Percentiles rank a stretch among this genome's conserved stretches.
Conservation (phyloP, 208 protist species). For the Herpetomonas samuelpessoai region DNA sequence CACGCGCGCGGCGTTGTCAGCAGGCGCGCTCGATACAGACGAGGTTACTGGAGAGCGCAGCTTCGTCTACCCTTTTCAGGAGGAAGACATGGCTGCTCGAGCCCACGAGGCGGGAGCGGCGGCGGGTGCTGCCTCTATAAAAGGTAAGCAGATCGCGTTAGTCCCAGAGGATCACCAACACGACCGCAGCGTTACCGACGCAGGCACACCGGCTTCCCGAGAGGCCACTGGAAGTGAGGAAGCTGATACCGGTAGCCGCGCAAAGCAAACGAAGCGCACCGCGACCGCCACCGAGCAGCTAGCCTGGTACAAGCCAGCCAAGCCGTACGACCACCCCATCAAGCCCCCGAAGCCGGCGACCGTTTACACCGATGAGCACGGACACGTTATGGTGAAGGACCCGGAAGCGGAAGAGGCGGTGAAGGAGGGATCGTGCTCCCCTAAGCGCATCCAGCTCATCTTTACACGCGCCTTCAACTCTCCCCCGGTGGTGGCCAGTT, state of each 20-base stretch:
- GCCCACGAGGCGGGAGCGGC: neutral
- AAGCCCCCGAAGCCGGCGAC: constrained; percentile 7
- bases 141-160: neutral
- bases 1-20: neutral
- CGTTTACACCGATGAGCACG: neutral
- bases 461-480: constrained; percentile 28
- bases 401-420: constrained; percentile 4
- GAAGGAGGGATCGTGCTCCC: neutral
- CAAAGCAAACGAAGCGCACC: constrained; percentile 9
- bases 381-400: constrained; percentile 7
- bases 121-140: no score
- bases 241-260: neutral
- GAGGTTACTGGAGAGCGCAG: neutral
- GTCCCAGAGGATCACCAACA: neutral
- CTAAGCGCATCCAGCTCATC: constrained; percentile 9
- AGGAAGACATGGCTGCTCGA: neutral
- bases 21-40: no score
- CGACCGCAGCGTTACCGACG: no score
- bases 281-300: constrained; percentile 37
- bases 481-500: constrained; percentile 40
- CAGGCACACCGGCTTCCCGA: neutral
- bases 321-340: constrained; percentile 22
- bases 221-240: neutral
- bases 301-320: constrained; percentile 32
- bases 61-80: neutral